Evolutionary conservation across 345 rosid species (phyloP), one percentile per base, ranked within the genome.

Genomic region (Dipteronia sinensis): DNA sequence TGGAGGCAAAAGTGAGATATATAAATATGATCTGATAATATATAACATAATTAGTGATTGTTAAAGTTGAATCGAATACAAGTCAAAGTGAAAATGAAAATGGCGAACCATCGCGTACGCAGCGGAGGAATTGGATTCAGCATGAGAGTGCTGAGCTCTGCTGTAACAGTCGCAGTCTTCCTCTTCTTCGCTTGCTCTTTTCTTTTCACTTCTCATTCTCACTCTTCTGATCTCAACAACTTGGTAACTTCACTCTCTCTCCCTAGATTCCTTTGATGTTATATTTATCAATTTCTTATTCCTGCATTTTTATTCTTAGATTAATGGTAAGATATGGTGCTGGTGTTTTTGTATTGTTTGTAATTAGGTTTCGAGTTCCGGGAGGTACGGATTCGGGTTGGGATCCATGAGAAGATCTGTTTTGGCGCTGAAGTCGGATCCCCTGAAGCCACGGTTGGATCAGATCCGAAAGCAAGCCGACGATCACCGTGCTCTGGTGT

Each of bases 381-480:
- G 69, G 55, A 49, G 46, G 46, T 7, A 1, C 46, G 46, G 46
- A 7, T 42, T 87, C 29, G 94, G 91, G 84, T 87, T 88, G 23
- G 94, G 91, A 86, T 88, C 89, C 67, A 77, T 79, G 7, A 81
- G 98, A 76, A 90, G 99, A 81, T 90, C 94, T 76, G 87, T 92
- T 2, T 82, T 94, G 79, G 97, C 97, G 59, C 81, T 90, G 69
- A 96, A 96, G 83, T 86, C 92, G 69, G 97, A 92, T 89, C 98
- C 99, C 2, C 82, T 92, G 40, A 94, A 90, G 91, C 97, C 99
- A 23, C 87, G 97, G 49, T 13, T 94, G 77, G 91, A 91, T 64
- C 99, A 91, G 94, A 90, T 96, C 88, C 90, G 90, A 74, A 96
- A 96, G 81, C 99, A 94, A 86, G 99, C 98, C 10, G 97, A 92